These are phyloP conservation scores for Kluyveromyces siamensis DNA, from an alignment of 805 yeast species.

Conservation along the genomic window DNA sequence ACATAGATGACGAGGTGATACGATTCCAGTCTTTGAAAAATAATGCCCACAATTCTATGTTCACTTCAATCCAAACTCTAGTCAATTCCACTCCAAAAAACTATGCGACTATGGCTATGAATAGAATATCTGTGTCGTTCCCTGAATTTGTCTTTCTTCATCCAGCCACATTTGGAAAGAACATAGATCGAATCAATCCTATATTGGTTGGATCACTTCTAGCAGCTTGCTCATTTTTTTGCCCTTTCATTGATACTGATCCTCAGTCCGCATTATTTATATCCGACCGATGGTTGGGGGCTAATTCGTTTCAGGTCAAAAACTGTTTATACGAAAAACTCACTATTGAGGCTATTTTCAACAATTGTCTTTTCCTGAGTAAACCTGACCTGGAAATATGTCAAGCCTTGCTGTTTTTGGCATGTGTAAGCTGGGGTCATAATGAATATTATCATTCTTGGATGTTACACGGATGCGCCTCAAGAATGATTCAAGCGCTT, in stretches of 20 bases:
- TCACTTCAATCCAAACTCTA: conserved; percentile 2
- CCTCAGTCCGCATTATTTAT: neutral
- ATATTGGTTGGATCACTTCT: conserved; percentile 5
- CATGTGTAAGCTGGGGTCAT: conserved; percentile 7
- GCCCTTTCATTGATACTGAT: conserved; percentile 3
- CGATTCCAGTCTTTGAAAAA: conserved; percentile 2
- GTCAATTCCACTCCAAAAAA: conserved; percentile 2
- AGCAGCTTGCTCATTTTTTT: conserved; percentile 3
- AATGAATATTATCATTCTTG: conserved; percentile 7
- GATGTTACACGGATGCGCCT: conserved; percentile 8
- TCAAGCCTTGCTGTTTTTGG: conserved; percentile 4
- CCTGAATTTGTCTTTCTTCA: conserved; percentile 7
- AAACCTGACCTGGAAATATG: conserved; percentile 6
- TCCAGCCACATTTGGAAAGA: conserved; percentile 2
- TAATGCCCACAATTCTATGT: neutral
- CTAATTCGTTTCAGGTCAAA: conserved; percentile 3
- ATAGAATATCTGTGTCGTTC: conserved; percentile 3
- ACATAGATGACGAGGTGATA: neutral
- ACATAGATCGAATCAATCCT: conserved; percentile 4
- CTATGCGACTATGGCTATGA: conserved; percentile 1
- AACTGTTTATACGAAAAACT: conserved; percentile 5
- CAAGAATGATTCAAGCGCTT: conserved; percentile 7
- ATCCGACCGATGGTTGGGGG: conserved; percentile 7
- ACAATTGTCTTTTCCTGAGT: conserved; percentile 1
- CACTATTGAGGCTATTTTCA: conserved; percentile 6